Evolutionary conservation across 1,284 basidiomycete species (phyloP).

Genomic region (Puccinia polysora): DNA sequence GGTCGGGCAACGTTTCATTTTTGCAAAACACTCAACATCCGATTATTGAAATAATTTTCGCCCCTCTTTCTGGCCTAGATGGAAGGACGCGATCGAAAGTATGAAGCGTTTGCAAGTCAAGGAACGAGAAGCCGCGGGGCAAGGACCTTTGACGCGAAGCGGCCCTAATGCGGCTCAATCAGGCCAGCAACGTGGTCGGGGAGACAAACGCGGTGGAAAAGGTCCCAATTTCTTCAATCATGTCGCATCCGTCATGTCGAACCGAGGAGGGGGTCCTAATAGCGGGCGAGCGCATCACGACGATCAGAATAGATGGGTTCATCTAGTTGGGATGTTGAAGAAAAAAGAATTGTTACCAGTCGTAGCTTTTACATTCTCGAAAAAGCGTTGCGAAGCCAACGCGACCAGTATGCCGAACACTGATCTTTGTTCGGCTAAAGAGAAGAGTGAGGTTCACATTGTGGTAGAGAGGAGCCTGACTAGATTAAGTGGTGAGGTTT

Average conservation of each 20-base stretch:
- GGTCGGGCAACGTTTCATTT: constrained; percentile 56
- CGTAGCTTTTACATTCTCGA: constrained; percentile 95
- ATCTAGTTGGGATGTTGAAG: constrained; percentile 77
- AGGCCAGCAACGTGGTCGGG: constrained; percentile 48
- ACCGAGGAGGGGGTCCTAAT: constrained; percentile 57
- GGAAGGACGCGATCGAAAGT: constrained; percentile 82
- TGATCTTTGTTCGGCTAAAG: constrained; percentile 75
- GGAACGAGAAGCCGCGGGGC: constrained; percentile 53
- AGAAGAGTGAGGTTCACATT: constrained; percentile 96
- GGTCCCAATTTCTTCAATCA: constrained; percentile 46
- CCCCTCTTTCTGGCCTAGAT: constrained; percentile 57
- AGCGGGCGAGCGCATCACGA: constrained; percentile 63
- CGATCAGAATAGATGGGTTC: constrained; percentile 90
- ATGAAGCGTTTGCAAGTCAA: constrained; percentile 61
- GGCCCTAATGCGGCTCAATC: constrained; percentile 44
- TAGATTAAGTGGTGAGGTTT: constrained; percentile 71
- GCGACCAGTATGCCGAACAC: constrained; percentile 80
- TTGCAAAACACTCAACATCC: constrained; percentile 2
- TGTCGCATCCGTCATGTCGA: constrained; percentile 54
- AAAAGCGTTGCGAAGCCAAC: constrained; percentile 94
- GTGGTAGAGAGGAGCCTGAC: constrained; percentile 86
- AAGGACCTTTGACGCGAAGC: constrained; percentile 43
- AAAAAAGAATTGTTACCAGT: constrained; percentile 85
- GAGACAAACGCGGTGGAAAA: constrained; percentile 46
- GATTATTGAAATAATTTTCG: background rate